phyloP scores from a whole-genome alignment of 2,329 filamentous ascomycete species.

The Penicillium sp. region DNA sequence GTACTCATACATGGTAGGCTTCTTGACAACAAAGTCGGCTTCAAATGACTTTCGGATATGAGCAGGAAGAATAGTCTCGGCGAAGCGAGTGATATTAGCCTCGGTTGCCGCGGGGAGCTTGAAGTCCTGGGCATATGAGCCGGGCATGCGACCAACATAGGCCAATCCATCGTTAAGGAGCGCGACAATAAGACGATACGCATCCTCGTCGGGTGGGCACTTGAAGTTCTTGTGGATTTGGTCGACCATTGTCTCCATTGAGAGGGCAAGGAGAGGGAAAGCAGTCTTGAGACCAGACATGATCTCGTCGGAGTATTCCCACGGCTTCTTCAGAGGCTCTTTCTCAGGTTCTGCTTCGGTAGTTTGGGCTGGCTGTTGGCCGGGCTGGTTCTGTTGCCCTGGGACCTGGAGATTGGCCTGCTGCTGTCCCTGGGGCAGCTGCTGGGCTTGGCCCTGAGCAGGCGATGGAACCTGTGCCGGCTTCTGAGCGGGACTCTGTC shows the following conservation, averaged over 20 bases:
- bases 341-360: conserved; percentile 39
- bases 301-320: conserved; percentile 96
- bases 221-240: conserved; percentile 99
- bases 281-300: conserved; percentile 95
- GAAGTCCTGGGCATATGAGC: conserved; percentile 85
- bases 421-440: conserved; percentile 31
- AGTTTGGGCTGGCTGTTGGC: conserved; percentile 31
- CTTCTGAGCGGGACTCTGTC: conserved; percentile 19
- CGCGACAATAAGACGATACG: conserved; percentile 95
- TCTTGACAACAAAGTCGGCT: conserved; percentile 92
- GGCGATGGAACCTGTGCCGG: conserved; percentile 17
- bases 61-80: conserved; percentile 89
- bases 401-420: conserved; percentile 37
- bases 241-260: conserved; percentile 99
- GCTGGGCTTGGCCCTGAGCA: conserved; percentile 22
- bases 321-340: conserved; percentile 73
- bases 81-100: conserved; percentile 94
- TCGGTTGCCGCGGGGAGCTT: conserved; percentile 90
- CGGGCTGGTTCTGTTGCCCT: conserved; percentile 25
- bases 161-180: conserved; percentile 93
- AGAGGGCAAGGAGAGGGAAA: conserved; percentile 91
- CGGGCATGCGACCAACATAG: conserved; percentile 86
- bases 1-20: conserved; percentile 98
- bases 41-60: conserved; percentile 98
- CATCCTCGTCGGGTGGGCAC: conserved; percentile 96